Conservation (phyloP, 495 filamentous ascomycete genomes). For the Penicillium steckii region DNA sequence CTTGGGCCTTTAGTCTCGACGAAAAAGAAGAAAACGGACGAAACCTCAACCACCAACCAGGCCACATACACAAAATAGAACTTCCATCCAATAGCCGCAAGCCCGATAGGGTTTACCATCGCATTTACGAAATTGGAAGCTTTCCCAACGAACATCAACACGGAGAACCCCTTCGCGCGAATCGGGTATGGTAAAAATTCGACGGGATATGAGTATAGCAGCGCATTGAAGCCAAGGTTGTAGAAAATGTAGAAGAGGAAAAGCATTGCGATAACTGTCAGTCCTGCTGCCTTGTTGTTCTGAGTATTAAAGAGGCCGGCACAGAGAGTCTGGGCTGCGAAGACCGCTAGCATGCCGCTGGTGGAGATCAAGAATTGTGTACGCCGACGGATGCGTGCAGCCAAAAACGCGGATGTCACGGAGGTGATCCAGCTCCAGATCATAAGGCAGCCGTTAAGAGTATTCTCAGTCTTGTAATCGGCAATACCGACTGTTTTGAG, state of each 20-base stretch:
- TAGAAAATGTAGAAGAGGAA: not conserved
- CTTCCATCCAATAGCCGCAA: not conserved
- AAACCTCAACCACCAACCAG: not conserved
- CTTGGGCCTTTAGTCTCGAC: not conserved
- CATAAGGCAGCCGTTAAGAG: too few relatives aligned
- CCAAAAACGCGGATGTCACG: not conserved
- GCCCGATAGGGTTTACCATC: not conserved
- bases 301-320: not conserved
- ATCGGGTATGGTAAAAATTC: slow-evolving; percentile 57
- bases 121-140: not conserved
- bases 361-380: too few relatives aligned
- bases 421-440: too few relatives aligned
- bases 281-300: not conserved
- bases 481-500: not conserved
- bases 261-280: not conserved
- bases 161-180: slow-evolving; percentile 62
- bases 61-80: slow-evolving; percentile 2
- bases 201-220: slow-evolving; percentile 64
- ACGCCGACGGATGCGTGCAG: not conserved
- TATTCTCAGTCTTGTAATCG: not conserved
- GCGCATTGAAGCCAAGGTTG: slow-evolving; percentile 24
- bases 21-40: not conserved
- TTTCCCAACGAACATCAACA: slow-evolving; percentile 10
- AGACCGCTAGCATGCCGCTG: too few relatives aligned
- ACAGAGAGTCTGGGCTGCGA: too few relatives aligned